phyloP scores from a whole-genome alignment of 2,329 filamentous ascomycete genomes.

The Neopestalotiopsis sp. region DNA sequence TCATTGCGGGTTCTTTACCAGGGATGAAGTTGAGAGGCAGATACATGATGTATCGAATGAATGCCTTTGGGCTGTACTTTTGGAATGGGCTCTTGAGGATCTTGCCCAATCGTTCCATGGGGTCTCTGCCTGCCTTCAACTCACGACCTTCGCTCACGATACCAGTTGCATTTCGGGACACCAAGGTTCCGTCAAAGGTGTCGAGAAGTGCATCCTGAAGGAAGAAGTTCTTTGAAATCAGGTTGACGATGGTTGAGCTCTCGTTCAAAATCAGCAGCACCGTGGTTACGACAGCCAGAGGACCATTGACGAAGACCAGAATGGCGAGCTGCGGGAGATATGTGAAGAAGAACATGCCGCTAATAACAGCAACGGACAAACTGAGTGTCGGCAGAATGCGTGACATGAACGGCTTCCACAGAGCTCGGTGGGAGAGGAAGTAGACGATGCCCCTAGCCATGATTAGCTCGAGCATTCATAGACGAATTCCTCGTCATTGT shows the following conservation, averaged over 20 bases:
- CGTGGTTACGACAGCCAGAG: constrained; percentile 76
- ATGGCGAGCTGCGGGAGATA: constrained; percentile 86
- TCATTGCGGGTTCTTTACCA: constrained; percentile 32
- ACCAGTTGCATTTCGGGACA: constrained; percentile 54
- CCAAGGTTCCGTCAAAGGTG: constrained; percentile 80
- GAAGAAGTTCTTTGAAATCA: constrained; percentile 71
- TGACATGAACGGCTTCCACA: constrained; percentile 65
- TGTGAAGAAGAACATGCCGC: constrained; percentile 85
- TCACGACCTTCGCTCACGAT: constrained; percentile 79
- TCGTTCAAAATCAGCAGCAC: constrained; percentile 71
- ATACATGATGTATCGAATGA: constrained; percentile 83
- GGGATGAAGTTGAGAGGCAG: constrained; percentile 93
- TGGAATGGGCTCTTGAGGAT: constrained; percentile 63
- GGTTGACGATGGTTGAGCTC: constrained; percentile 62
- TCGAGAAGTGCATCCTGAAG: constrained; percentile 84
- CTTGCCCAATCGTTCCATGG: constrained; percentile 62
- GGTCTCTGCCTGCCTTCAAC: constrained; percentile 66
- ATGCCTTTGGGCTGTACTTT: constrained; percentile 62
- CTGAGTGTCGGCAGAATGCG: constrained; percentile 66
- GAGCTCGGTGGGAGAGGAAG: constrained; percentile 58
- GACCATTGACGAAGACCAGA: constrained; percentile 84
- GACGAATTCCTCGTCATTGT: too few species aligned
- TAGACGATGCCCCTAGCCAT: constrained; percentile 59
- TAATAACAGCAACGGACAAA: constrained; percentile 75
- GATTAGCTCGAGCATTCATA: constrained; percentile 6